Percentiles rank a stretch among this genome's conserved stretches.
Evolutionary conservation across 805 yeast genomes (phyloP).

Genomic region (Vanderwaltozyma verrucispora): DNA sequence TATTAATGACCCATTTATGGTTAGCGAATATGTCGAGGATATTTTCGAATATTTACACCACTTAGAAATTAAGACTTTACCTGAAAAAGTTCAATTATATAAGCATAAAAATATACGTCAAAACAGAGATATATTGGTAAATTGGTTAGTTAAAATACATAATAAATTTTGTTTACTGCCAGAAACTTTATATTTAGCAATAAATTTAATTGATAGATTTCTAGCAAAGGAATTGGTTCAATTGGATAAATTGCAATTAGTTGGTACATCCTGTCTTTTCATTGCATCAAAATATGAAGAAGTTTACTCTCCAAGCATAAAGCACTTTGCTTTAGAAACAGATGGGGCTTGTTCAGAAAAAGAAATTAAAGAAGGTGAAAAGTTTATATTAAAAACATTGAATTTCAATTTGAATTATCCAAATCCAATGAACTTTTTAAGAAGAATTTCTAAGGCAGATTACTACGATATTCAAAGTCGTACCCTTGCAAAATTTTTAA

Average conservation of each 20-base stretch:
- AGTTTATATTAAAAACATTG: constrained; percentile 61
- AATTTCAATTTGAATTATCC: constrained; percentile 77
- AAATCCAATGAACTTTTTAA: constrained; percentile 84
- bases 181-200: constrained; percentile 76
- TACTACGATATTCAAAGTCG: constrained; percentile 85
- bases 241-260: constrained; percentile 69
- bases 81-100: constrained; percentile 32
- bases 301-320: constrained; percentile 79
- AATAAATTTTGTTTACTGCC: constrained; percentile 73
- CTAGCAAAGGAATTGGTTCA: constrained; percentile 69
- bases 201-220: constrained; percentile 81
- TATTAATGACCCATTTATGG: constrained; percentile 79
- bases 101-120: constrained; percentile 35
- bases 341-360: constrained; percentile 77
- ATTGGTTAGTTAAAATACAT: constrained; percentile 90
- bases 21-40: constrained; percentile 81
- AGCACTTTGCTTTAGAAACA: constrained; percentile 77
- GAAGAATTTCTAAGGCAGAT: constrained; percentile 90
- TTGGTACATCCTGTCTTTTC: constrained; percentile 79
- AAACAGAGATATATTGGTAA: constrained; percentile 71
- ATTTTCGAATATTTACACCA: constrained; percentile 72
- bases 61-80: constrained; percentile 63
- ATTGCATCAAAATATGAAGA: constrained; percentile 93
- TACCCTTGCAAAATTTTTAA: constrained; percentile 77
- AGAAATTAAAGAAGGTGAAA: constrained; percentile 79